phyloP scores from a whole-genome alignment of 305 asterid species.

The Euphrasia arctica region DNA sequence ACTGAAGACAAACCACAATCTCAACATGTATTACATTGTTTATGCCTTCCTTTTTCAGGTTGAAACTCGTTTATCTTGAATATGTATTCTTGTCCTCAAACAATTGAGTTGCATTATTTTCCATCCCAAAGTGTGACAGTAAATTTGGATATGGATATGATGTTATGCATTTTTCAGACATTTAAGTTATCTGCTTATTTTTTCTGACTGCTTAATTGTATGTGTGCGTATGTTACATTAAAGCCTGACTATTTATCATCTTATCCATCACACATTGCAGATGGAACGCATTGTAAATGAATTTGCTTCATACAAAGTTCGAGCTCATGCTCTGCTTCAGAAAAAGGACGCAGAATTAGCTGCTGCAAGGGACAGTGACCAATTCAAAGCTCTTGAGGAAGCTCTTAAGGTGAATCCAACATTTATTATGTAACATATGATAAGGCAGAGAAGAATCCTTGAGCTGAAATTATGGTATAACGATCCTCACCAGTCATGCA shows the following conservation, averaged over 20 bases:
- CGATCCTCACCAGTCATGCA: constrained; percentile 26
- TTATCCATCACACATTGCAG: constrained; percentile 44
- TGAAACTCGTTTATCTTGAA: neutral
- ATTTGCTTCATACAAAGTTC: constrained; percentile 85
- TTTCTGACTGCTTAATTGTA: constrained; percentile 4
- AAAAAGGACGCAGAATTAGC: constrained; percentile 89
- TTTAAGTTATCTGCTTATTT: constrained; percentile 17
- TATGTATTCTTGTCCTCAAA: constrained; percentile 8
- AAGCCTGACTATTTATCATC: constrained; percentile 24
- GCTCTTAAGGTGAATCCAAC: constrained; percentile 69
- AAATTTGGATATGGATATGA: neutral
- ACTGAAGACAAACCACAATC: neutral
- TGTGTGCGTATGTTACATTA: constrained; percentile 17
- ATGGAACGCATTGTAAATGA: constrained; percentile 60
- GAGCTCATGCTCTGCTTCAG: constrained; percentile 98
- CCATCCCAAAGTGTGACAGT: neutral
- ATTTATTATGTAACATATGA: constrained; percentile 23
- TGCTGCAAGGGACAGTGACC: constrained; percentile 81
- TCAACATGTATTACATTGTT: constrained; percentile 3
- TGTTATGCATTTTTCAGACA: constrained; percentile 16
- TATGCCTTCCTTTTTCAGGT: no score
- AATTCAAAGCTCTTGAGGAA: constrained; percentile 84
- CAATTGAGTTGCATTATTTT: neutral
- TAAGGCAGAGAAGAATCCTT: constrained; percentile 20
- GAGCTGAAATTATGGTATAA: constrained; percentile 6